phyloP scores from a whole-genome alignment of 352 stramenopile species.

The Phytophthora fragariaefolia region DNA sequence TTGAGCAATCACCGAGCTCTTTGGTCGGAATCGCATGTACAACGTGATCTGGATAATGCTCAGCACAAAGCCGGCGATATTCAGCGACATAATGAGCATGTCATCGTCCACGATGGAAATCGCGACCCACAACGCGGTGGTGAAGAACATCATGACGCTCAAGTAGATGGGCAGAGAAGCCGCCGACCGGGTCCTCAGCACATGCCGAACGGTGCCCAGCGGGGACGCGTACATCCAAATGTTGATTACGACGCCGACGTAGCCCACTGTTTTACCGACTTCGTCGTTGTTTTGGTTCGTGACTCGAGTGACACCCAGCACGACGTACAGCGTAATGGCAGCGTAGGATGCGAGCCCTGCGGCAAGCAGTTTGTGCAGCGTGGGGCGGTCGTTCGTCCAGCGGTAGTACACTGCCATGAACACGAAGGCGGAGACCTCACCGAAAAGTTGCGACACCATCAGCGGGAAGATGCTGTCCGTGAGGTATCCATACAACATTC shows the following conservation, averaged over 20 bases:
- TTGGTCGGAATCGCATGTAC: constrained; percentile 31
- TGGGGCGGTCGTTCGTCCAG: constrained; percentile 19
- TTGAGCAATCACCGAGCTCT: constrained; percentile 2
- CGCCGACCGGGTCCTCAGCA: constrained; percentile 25
- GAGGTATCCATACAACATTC: constrained; percentile 38
- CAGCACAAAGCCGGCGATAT: constrained; percentile 31
- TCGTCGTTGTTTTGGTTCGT: constrained; percentile 42
- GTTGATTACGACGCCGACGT: constrained; percentile 36
- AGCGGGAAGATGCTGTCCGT: constrained; percentile 43
- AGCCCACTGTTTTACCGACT: constrained; percentile 38
- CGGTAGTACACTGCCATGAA: constrained; percentile 36
- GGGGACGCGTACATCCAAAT: constrained; percentile 43
- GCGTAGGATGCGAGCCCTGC: constrained; percentile 15
- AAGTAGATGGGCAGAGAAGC: constrained; percentile 39
- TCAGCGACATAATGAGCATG: constrained; percentile 42
- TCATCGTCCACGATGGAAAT: constrained; percentile 32
- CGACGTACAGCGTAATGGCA: constrained; percentile 40
- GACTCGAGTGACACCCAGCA: constrained; percentile 35
- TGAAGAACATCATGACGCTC: constrained; percentile 34
- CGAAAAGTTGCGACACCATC: constrained; percentile 34
- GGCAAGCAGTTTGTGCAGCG: constrained; percentile 17
- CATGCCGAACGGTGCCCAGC: constrained; percentile 30
- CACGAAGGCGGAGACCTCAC: constrained; percentile 21
- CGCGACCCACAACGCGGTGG: constrained; percentile 30
- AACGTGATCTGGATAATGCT: constrained; percentile 37